Evolutionary conservation across 495 filamentous ascomycete species (phyloP).

Genomic region (Trichoderma virens): DNA sequence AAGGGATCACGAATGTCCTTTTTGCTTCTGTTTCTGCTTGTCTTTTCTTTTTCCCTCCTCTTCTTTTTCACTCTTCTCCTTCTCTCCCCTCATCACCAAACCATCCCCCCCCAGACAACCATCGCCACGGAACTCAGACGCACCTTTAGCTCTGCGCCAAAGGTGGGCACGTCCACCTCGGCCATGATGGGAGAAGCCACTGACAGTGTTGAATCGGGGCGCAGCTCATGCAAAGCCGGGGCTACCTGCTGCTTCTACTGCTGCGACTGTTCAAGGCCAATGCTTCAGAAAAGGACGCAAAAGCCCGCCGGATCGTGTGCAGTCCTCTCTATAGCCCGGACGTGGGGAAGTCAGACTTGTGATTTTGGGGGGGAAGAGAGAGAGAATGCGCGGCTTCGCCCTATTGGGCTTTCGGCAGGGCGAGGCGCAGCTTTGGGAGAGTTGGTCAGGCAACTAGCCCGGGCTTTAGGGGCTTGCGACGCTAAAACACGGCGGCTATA

Average conservation of each 20-base stretch:
- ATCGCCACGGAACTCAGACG: conserved; percentile 5
- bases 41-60: background rate
- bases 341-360: background rate
- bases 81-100: background rate
- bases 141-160: conserved; percentile 90
- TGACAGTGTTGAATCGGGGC: background rate
- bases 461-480: background rate
- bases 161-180: conserved; percentile 67
- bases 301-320: background rate
- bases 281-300: background rate
- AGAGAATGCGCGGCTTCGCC: background rate
- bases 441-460: conserved; percentile 2
- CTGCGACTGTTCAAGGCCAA: background rate
- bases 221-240: conserved; percentile 1
- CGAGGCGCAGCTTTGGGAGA: background rate
- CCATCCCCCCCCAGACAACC: background rate
- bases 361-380: background rate
- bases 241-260: background rate
- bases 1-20: background rate
- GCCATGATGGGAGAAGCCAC: conserved; percentile 47
- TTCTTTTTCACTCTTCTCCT: background rate
- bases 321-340: background rate
- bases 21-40: background rate
- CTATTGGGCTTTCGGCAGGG: background rate
- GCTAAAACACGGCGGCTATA: background rate